Conservation (phyloP, 1,284 basidiomycete species). For the Leccinum subspadiceum region DNA sequence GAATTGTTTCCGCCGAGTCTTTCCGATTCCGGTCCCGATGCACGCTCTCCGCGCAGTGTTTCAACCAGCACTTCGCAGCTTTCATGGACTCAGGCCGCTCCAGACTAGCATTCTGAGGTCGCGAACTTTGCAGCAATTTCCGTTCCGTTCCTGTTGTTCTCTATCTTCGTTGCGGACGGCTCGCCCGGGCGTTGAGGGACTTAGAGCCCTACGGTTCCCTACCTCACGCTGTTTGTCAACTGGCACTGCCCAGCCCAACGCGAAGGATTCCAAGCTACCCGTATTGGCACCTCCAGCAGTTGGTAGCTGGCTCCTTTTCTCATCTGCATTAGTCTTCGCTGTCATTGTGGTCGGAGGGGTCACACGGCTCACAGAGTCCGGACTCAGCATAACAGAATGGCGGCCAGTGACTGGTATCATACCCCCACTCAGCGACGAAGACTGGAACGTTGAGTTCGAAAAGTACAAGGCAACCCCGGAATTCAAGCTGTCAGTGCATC, state of each 20-base stretch:
- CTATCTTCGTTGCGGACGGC: constrained; percentile 4
- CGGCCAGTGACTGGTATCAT: constrained; percentile 87
- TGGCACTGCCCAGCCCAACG: constrained; percentile 28
- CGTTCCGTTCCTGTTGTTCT: constrained; percentile 3
- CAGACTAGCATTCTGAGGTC: constrained; percentile 12
- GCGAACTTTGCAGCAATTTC: background rate
- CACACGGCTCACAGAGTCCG: constrained; percentile 96
- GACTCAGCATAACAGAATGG: constrained; percentile 98
- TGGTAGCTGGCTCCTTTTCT: constrained; percentile 79
- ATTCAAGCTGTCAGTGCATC: constrained; percentile 80
- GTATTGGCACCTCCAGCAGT: constrained; percentile 75
- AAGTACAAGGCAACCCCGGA: constrained; percentile 97
- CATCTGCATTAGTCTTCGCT: constrained; percentile 83
- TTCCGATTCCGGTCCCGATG: constrained; percentile 13
- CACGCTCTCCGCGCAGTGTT: constrained; percentile 21
- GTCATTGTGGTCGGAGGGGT: constrained; percentile 96
- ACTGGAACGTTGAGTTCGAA: constrained; percentile 90
- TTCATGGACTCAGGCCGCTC: constrained; percentile 6
- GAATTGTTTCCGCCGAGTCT: background rate
- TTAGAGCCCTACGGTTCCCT: constrained; percentile 20
- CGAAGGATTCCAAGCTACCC: constrained; percentile 40
- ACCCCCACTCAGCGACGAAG: constrained; percentile 73
- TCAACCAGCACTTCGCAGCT: constrained; percentile 16
- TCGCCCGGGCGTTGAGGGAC: constrained; percentile 5
- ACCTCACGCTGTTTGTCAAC: constrained; percentile 45